These are phyloP conservation scores for Cyclotella kingstonii DNA, from an alignment of 108 stramenopile genomes.

Conservation along the genomic window DNA sequence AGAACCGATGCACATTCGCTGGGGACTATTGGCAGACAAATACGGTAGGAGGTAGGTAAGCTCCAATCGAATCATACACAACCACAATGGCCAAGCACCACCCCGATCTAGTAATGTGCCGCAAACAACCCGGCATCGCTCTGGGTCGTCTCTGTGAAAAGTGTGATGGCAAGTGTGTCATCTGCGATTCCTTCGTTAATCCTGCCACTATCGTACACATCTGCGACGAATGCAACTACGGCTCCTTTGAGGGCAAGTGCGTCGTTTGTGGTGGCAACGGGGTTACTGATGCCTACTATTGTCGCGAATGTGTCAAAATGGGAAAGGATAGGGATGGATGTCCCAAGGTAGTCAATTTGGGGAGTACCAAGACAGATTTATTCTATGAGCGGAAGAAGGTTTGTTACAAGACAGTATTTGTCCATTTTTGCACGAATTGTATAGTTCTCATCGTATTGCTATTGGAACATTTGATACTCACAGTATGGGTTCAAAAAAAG, in stretches of 20 bases:
- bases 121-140: slow-evolving; percentile 97
- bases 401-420: not conserved
- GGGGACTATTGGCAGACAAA: no score
- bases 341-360: slow-evolving; percentile 99
- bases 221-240: slow-evolving; percentile 99
- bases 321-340: slow-evolving; percentile 99
- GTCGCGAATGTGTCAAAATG: slow-evolving; percentile 91
- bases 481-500: slow-evolving; percentile 88
- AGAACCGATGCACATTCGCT: no score
- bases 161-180: slow-evolving; percentile 95
- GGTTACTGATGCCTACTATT: slow-evolving; percentile 98
- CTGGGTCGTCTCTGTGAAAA: slow-evolving; percentile 97
- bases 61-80: no score
- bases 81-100: slow-evolving; percentile 94
- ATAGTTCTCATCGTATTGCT: not conserved
- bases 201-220: slow-evolving; percentile 87
- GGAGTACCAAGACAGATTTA: slow-evolving; percentile 92
- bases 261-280: slow-evolving; percentile 96
- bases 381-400: slow-evolving; percentile 98
- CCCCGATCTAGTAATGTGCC: slow-evolving; percentile 98
- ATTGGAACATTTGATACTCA: no score
- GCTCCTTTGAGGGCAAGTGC: slow-evolving; percentile 91
- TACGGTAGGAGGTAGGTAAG: no score
- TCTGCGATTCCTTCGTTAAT: slow-evolving; percentile 98
- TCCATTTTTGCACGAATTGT: not conserved